Conservation (phyloP, 2,329 filamentous ascomycete species). For the Arthrinium puccinioides region DNA sequence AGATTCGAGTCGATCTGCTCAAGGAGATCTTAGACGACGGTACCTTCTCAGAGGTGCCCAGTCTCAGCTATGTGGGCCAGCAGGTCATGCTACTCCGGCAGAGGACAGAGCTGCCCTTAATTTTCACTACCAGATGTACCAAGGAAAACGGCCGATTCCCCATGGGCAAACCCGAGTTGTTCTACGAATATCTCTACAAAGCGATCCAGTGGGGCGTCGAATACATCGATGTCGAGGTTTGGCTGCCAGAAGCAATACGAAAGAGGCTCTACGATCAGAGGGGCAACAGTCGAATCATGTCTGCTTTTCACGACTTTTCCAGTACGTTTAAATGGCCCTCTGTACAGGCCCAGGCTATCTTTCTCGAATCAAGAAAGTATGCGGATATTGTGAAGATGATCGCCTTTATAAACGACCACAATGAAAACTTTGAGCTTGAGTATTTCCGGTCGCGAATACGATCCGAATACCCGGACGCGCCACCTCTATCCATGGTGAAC, state of each 20-base stretch:
- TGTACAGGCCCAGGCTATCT: conserved; percentile 62
- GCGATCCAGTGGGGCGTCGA: conserved; percentile 87
- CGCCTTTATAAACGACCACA: conserved; percentile 70
- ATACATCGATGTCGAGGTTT: conserved; percentile 84
- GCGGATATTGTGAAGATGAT: conserved; percentile 91
- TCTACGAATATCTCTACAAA: conserved; percentile 72
- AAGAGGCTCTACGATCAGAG: conserved; percentile 59
- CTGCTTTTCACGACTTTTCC: conserved; percentile 86
- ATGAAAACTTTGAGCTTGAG: conserved; percentile 85
- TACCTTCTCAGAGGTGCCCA: conserved; percentile 59
- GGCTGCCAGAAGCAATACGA: conserved; percentile 73
- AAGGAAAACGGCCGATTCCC: conserved; percentile 79
- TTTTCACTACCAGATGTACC: conserved; percentile 78
- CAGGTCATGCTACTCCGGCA: conserved; percentile 80
- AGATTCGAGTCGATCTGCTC: conserved; percentile 76
- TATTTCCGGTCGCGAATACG: conserved; percentile 77
- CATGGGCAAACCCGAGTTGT: conserved; percentile 70
- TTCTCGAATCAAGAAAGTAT: conserved; percentile 63
- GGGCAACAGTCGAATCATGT: conserved; percentile 79
- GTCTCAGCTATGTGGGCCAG: conserved; percentile 76
- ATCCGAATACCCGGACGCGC: conserved; percentile 58
- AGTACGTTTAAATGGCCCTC: conserved; percentile 80
- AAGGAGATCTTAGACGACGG: conserved; percentile 62
- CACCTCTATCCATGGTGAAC: conserved; percentile 75
- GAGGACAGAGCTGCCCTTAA: conserved; percentile 80